Percentiles rank a stretch among this genome's conserved stretches.
Conservation (phyloP, 169 alveolate species). For the Cryptosporidium baileyi region DNA sequence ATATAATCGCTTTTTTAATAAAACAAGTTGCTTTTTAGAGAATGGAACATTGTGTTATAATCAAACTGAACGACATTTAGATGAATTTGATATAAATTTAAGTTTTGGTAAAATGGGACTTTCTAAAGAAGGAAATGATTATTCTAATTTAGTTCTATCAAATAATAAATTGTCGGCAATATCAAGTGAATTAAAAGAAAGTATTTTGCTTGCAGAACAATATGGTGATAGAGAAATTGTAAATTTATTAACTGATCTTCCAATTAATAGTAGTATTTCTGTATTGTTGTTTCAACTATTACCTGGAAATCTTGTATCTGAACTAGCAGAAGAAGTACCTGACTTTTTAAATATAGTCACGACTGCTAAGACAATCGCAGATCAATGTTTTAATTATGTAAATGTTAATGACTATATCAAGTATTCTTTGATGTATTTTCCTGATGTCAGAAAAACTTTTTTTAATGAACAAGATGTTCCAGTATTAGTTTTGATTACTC, state of each 20-base stretch:
- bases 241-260: background rate
- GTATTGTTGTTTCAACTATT: background rate
- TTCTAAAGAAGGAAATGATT: background rate
- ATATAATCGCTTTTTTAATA: background rate
- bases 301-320: constrained; percentile 19
- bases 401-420: constrained; percentile 36
- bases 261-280: constrained; percentile 17
- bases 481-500: constrained; percentile 55
- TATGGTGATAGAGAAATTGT: background rate
- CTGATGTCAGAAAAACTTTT: background rate
- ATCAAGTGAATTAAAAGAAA: background rate
- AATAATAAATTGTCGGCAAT: background rate
- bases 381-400: constrained; percentile 38
- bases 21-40: background rate
- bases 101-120: background rate
- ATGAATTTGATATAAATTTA: background rate
- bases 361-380: constrained; percentile 25
- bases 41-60: background rate
- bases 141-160: background rate
- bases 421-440: constrained; percentile 44
- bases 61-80: background rate
- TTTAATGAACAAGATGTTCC: constrained; percentile 34
- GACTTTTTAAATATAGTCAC: background rate
- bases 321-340: constrained; percentile 13
- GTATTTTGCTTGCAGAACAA: constrained; percentile 31